Evolutionary conservation across 2,329 filamentous ascomycete genomes (phyloP).

Genomic region (Diplodia corticola): DNA sequence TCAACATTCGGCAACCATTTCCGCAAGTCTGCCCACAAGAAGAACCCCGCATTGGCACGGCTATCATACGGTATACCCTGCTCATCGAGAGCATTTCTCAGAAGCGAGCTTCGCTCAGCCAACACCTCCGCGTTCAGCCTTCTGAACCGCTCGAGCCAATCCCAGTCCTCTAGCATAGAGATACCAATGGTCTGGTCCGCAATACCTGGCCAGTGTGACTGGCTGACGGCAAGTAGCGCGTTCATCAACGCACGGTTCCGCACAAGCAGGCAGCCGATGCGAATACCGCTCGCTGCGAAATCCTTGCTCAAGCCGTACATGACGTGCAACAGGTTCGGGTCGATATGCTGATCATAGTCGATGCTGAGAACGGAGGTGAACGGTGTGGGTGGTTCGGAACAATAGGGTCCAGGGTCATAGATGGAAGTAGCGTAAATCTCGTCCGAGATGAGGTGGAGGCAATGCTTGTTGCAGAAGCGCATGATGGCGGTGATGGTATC

Average conservation of each 20-base stretch:
- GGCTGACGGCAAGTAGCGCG: constrained; percentile 28
- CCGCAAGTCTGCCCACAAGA: constrained; percentile 46
- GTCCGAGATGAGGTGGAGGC: constrained; percentile 38
- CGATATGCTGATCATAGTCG: constrained; percentile 25
- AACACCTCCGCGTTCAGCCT: constrained; percentile 26
- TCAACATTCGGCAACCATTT: constrained; percentile 20
- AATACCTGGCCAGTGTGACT: constrained; percentile 34
- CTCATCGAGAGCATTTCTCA: constrained; percentile 27
- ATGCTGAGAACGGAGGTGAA: constrained; percentile 33
- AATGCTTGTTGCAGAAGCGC: constrained; percentile 33
- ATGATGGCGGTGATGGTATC: constrained; percentile 29
- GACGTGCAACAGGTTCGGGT: constrained; percentile 31
- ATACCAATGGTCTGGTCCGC: constrained; percentile 36
- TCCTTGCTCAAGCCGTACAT: constrained; percentile 39
- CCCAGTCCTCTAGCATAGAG: constrained; percentile 34
- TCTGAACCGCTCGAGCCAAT: constrained; percentile 30
- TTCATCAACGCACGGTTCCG: constrained; percentile 30
- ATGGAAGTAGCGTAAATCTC: constrained; percentile 41
- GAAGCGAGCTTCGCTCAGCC: constrained; percentile 27
- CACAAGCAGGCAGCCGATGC: constrained; percentile 33
- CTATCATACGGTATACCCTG: constrained; percentile 42
- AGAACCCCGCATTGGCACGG: constrained; percentile 49
- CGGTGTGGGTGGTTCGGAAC: background rate
- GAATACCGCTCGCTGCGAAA: constrained; percentile 37
- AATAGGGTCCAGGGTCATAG: constrained; percentile 24